Conservation (phyloP, 108 stramenopile genomes). For the Asterionellopsis glacialis region DNA sequence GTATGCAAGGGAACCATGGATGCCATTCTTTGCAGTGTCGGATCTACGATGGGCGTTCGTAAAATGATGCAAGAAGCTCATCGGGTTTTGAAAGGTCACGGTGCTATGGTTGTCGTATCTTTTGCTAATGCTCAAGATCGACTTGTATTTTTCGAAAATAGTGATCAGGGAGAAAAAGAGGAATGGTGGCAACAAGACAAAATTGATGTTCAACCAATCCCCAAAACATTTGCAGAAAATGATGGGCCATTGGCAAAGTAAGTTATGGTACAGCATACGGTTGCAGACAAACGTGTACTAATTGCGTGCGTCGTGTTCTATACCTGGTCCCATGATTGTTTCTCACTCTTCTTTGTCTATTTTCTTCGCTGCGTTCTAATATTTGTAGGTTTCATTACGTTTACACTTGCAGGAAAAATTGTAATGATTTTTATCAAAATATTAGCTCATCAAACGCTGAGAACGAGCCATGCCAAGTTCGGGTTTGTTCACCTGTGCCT, state of each 20-base stretch:
- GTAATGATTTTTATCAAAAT: no score
- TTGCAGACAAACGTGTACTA: no score
- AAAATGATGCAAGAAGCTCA: constrained; percentile 48
- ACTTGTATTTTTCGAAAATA: constrained; percentile 65
- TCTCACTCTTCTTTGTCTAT: no score
- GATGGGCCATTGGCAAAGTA: constrained; percentile 2
- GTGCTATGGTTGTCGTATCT: constrained; percentile 63
- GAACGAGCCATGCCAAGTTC: no score
- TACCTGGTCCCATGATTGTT: no score
- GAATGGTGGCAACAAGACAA: constrained; percentile 31
- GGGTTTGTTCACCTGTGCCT: no score
- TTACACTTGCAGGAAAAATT: no score
- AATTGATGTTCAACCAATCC: constrained; percentile 27
- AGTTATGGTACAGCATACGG: neutral
- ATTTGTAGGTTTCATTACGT: no score
- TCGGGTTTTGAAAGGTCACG: constrained; percentile 59
- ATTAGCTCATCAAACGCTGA: no score
- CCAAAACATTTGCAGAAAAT: neutral
- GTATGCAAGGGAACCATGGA: constrained; percentile 82
- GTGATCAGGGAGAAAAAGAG: constrained; percentile 13
- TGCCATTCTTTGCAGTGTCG: constrained; percentile 55
- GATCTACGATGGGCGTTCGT: constrained; percentile 33
- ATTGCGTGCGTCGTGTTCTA: neutral
- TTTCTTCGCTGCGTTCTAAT: no score
- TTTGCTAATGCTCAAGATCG: constrained; percentile 70